Conservation (phyloP, 2,329 filamentous ascomycete genomes). For the Annulohypoxylon truncatum region DNA sequence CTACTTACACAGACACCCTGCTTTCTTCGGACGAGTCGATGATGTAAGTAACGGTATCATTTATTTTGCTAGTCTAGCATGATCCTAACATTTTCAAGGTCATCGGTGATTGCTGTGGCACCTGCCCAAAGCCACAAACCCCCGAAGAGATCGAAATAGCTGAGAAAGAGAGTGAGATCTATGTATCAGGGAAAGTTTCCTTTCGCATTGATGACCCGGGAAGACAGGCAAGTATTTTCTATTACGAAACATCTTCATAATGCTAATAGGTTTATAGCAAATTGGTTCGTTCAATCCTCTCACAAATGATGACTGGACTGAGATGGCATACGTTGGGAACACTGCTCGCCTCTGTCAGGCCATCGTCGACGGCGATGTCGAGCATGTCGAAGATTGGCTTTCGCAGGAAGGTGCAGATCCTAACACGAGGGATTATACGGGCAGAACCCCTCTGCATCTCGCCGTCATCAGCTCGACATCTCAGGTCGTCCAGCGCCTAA, state of each 20-base stretch:
- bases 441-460: conserved; percentile 81
- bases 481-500: conserved; percentile 76
- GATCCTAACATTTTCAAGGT: conserved; percentile 54
- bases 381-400: conserved; percentile 77
- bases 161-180: conserved; percentile 78
- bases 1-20: conserved; percentile 84
- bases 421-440: conserved; percentile 81
- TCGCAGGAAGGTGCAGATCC: conserved; percentile 75
- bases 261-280: conserved; percentile 50
- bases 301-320: conserved; percentile 86
- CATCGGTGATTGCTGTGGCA: conserved; percentile 83
- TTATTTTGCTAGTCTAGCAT: not conserved
- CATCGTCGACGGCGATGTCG: conserved; percentile 79
- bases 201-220: conserved; percentile 87
- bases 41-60: conserved; percentile 56
- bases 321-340: conserved; percentile 89
- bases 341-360: conserved; percentile 82
- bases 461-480: conserved; percentile 76
- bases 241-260: not conserved
- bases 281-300: conserved; percentile 81
- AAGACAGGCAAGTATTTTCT: conserved; percentile 64
- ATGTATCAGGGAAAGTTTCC: conserved; percentile 76
- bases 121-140: conserved; percentile 76
- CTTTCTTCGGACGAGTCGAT: conserved; percentile 81
- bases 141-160: conserved; percentile 77